A percentile compares a stretch with the other conserved stretches of the same genome.
phyloP scores from a whole-genome alignment of 139 green algal species.

The Spirogloea muscicola region DNA sequence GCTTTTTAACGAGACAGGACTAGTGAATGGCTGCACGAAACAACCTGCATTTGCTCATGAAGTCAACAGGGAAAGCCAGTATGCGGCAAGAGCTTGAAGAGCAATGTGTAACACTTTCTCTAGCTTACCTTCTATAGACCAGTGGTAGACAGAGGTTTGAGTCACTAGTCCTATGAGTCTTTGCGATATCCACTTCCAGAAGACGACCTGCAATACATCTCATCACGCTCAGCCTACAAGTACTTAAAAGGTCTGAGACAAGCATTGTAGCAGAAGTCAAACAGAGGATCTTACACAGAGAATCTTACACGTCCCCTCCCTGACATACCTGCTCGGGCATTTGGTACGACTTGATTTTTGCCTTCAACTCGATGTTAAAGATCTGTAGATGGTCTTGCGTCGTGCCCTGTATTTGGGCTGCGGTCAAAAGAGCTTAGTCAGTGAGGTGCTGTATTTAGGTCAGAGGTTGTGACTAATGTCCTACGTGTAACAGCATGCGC shows the following conservation, averaged over 20 bases:
- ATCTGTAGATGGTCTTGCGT: slow-evolving; percentile 81
- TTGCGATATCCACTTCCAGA: slow-evolving; percentile 94
- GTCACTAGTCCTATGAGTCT: slow-evolving; percentile 89
- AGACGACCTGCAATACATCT: slow-evolving; percentile 64
- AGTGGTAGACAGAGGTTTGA: slow-evolving; percentile 88
- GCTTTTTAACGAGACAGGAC: too few relatives aligned
- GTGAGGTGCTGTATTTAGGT: too few relatives aligned
- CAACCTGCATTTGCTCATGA: too few relatives aligned
- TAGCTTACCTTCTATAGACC: slow-evolving; percentile 86
- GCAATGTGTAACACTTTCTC: too few relatives aligned
- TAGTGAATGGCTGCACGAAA: too few relatives aligned
- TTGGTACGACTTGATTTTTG: slow-evolving; percentile 94
- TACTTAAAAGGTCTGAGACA: slow-evolving; percentile 1
- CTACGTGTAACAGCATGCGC: too few relatives aligned
- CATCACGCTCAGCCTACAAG: background rate
- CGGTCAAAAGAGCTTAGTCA: too few relatives aligned
- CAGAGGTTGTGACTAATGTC: too few relatives aligned
- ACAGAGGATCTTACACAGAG: background rate
- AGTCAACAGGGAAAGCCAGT: too few relatives aligned
- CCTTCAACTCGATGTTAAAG: slow-evolving; percentile 97
- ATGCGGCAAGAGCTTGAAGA: too few relatives aligned
- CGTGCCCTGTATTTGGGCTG: slow-evolving; percentile 48
- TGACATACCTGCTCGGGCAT: slow-evolving; percentile 74
- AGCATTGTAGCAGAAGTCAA: background rate
- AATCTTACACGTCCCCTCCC: background rate